phyloP scores from a whole-genome alignment of 1,284 basidiomycete genomes.

The Apiotrichum siamense region DNA sequence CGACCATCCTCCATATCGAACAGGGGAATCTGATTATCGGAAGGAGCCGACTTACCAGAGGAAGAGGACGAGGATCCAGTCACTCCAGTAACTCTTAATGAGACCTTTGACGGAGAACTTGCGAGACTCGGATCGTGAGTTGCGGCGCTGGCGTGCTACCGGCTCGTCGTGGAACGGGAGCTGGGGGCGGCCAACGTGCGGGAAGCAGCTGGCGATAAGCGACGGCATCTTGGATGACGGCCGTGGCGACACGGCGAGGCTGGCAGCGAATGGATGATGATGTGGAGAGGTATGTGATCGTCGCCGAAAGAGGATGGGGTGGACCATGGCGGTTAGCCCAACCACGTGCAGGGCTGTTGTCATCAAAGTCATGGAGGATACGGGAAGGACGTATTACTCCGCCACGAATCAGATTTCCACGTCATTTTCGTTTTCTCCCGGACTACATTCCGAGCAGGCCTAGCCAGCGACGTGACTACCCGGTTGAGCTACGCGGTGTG shows the following conservation, averaged over 20 bases:
- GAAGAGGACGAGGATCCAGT: slow-evolving; percentile 61
- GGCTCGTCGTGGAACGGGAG: slow-evolving; percentile 16
- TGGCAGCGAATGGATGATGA: neutral
- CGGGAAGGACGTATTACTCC: too few relatives aligned
- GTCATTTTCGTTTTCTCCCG: too few relatives aligned
- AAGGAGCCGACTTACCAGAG: slow-evolving; percentile 56
- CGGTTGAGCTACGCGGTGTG: too few relatives aligned
- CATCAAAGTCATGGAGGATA: too few relatives aligned
- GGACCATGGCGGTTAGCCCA: too few relatives aligned
- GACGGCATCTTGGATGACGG: neutral
- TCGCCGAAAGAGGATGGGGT: too few relatives aligned
- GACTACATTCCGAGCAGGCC: too few relatives aligned
- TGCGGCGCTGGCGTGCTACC: slow-evolving; percentile 5
- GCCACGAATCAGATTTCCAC: too few relatives aligned
- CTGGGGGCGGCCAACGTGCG: neutral
- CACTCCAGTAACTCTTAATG: slow-evolving; percentile 36
- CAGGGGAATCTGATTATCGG: neutral
- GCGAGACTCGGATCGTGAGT: neutral
- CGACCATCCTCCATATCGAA: too few relatives aligned
- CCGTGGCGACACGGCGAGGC: neutral
- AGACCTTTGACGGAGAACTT: slow-evolving; percentile 9
- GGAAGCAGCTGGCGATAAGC: slow-evolving; percentile 4
- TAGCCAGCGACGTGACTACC: too few relatives aligned
- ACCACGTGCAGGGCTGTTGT: too few relatives aligned
- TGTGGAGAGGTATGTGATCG: neutral